Evolutionary conservation across 768 basidiomycete genomes (phyloP), one percentile per base, ranked within the genome.

Genomic region (Boletus rubropictus): DNA sequence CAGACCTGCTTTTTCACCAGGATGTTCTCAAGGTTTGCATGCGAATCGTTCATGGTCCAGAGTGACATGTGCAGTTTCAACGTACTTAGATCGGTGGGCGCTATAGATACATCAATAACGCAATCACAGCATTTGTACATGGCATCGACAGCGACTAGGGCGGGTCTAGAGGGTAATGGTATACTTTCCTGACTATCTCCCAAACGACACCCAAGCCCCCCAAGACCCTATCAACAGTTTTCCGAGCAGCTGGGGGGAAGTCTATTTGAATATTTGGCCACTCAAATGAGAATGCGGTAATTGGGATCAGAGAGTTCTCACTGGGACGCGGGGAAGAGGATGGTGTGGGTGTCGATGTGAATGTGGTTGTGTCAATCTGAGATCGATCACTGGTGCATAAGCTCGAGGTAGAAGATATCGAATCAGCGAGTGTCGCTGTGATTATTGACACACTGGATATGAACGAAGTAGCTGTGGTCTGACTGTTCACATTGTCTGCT

Each of bases 121-220:
- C 37, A 33, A 42, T 39, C 22, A 48, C 29, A 53, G 33, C 35
- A 50, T 32, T 50, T 44, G 45, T 48, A 52, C 42, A 53, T 32
- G 15, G 18, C 15, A 17, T 43, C 2, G 21, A 14, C 14, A 39
- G 29, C 29, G 8, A n/a, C 62, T 55, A 58, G 14, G 65, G 67
- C 20, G 65, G 65, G 48, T 67, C 67, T 12, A 67, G 55, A 29
- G 65, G 65, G 47, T 67, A 67, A 50, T 67, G 65, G 31, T 67
- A 67, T 25, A 39, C 62, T 52, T 53, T 67, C 49, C 63, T 57
- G 27, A 61, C 54, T 28, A 60, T 41, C 36, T 67, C 49, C 65
- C 65, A 67, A 36, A 69, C 58, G 4, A 56, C 14, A 34, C 52
- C 53, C 41, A 67, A 35, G 18, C 66, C 58, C 22, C 31, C 58